A percentile compares a stretch with the other conserved stretches of the same genome.
Evolutionary conservation across 75 land plant species (phyloP).

Genomic region (Picea sitchensis): DNA sequence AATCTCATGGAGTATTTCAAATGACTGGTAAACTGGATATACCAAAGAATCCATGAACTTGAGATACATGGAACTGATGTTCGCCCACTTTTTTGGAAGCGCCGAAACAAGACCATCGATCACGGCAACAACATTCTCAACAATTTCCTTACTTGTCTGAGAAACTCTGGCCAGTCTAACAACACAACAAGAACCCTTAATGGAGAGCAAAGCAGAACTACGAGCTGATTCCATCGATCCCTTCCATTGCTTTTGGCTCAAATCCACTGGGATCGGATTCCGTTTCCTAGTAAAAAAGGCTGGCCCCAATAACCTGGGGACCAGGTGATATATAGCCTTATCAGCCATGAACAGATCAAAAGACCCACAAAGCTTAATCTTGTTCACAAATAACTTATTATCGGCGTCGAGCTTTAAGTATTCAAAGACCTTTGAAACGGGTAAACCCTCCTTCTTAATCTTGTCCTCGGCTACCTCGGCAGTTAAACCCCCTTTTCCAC

Average conservation of each 20-base stretch:
- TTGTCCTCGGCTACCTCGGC: constrained; percentile 30
- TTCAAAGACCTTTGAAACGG: constrained; percentile 54
- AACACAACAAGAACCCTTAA: constrained; percentile 67
- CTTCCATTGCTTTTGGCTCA: constrained; percentile 57
- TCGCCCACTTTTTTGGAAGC: constrained; percentile 69
- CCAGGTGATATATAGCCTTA: constrained; percentile 37
- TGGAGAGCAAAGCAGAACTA: constrained; percentile 51
- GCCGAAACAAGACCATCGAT: constrained; percentile 50
- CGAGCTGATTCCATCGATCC: constrained; percentile 48
- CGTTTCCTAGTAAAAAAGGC: constrained; percentile 76
- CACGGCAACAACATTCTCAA: constrained; percentile 63
- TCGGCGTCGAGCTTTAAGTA: constrained; percentile 62
- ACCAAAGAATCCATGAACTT: constrained; percentile 73
- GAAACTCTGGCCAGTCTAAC: constrained; percentile 56
- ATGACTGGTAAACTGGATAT: constrained; percentile 68
- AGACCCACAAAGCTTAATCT: constrained; percentile 73
- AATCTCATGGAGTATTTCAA: constrained; percentile 30
- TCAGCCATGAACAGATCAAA: constrained; percentile 79
- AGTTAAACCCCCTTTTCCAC: constrained; percentile 30
- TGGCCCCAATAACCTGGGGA: constrained; percentile 67
- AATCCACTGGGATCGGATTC: constrained; percentile 68
- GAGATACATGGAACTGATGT: constrained; percentile 59
- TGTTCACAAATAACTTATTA: constrained; percentile 52
- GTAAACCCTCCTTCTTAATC: constrained; percentile 40
- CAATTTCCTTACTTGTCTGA: constrained; percentile 51